Base-by-base conservation (phyloP, 2,329 filamentous ascomycete genomes). In the Hysterium pulicare region DNA sequence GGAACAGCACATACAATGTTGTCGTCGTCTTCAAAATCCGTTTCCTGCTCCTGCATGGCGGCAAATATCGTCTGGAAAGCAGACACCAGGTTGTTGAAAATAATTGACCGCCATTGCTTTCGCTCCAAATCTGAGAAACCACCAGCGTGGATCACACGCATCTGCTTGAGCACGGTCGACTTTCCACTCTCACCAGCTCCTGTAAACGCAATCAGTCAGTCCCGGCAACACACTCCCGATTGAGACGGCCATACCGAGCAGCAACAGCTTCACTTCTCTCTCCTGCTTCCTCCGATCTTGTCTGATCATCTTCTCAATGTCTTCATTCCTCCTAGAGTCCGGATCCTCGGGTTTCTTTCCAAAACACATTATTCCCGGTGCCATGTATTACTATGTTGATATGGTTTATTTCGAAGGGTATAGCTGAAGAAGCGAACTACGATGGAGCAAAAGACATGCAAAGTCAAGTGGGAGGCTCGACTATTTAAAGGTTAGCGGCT, bases 91-190 rank as follows among this genome's bases (percentile, higher is more conserved):
- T 98, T 98, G 69, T 85, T 90, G 71, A 96, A 97, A 54, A 97
- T 90, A 59, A 96, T 90, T 13, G 90, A 87, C 57, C 93, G 90
- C 79, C 89, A 95, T 75, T 96, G 89, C 52, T 94, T 82, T 67
- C 90, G 87, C 68, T 97, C 93, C 51, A 81, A 83, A 59, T 87
- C 86, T 61, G 83, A 88, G 72, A 97, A 97, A 38, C 93, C 91
- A 67, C 90, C 84, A 11, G 89, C 83, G 67, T 97, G 93, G 57
- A 98, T 96, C 69, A 98, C 83, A 68, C 91, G 91, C 93, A 98
- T 97, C 76, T 97, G 91, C 74, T 97, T 97, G 53, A 97, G 81
- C 46, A 97, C 90, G 1, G 91, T 97, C 7, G 91, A 96, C 71
- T 97, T 97, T 53, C 91, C 88, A 45, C 86, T 93, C 71, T 97